Evolutionary conservation across 2,329 filamentous ascomycete genomes (phyloP), one percentile per base, ranked within the genome.

Genomic region (Botryosphaeria dothidea): DNA sequence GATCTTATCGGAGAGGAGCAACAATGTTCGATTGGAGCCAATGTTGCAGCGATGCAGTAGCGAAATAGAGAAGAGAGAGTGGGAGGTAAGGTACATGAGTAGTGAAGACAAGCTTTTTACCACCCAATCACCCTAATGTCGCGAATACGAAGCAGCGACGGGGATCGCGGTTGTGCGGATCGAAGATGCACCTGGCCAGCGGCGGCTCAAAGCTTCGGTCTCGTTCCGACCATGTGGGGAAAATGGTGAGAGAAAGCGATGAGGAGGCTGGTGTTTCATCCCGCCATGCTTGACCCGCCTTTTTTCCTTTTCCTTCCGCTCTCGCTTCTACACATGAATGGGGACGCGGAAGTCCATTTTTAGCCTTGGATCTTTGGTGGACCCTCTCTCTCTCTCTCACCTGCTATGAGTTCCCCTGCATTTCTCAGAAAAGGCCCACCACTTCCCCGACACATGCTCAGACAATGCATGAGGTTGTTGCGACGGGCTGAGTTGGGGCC

Each of bases 31-130:
- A 31, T 21, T 21, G 27, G 36, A n/a, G n/a, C n/a, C 19, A 46
- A 45, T 34, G 8, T 23, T 60, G 56, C 56, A 46, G n/a, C n/a
- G 11, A 9, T 34, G 38, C 56, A 46, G 27, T 46, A 45, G 56
- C 56, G 25, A 46, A 19, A 25, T 41, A 60, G 19, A 41, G 21
- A 13, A 60, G 27, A 27, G 29, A 43, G 36, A 23, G 23, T n/a
- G 31, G 6, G 41, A 46, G 27, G 38, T 21, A 60, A 46, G 56
- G 41, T 46, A 34, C n/a, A 60, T 60, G n/a, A 25, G 56, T 60
- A 46, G 56, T 60, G 41, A 46, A 60, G 56, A 60, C 56, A 60
- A 60, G 56, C 56, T 60, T 60, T 60, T 57, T 57, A 17, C 27
- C 25, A n/a, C n/a, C 19, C 45, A 8, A 15, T 31, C 8, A 41